Conservation (phyloP, 1,139 yeast species). For the Kluyveromyces marxianus region DNA sequence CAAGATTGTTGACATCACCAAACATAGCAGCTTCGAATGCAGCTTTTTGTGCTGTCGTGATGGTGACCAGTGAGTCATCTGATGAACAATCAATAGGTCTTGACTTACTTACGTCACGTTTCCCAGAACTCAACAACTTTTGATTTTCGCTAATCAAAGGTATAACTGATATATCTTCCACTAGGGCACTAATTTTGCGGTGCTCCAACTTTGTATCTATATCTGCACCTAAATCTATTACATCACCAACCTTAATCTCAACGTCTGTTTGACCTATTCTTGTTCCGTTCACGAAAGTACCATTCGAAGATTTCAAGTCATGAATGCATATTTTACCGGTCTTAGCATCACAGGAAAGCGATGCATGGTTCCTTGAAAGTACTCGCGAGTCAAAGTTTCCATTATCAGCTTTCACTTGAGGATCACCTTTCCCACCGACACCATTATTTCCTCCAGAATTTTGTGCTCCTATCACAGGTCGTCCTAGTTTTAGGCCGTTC, state of each 20-base stretch:
- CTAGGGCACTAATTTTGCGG: slow-evolving; percentile 73
- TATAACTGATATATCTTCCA: slow-evolving; percentile 62
- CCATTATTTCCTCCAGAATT: slow-evolving; percentile 25
- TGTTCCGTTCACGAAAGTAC: slow-evolving; percentile 79
- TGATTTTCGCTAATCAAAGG: slow-evolving; percentile 32
- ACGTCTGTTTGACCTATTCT: slow-evolving; percentile 51
- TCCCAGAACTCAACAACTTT: background rate
- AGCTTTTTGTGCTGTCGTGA: slow-evolving; percentile 27
- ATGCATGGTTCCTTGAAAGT: slow-evolving; percentile 89
- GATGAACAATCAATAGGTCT: background rate
- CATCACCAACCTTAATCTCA: slow-evolving; percentile 67
- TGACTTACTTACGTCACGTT: slow-evolving; percentile 1
- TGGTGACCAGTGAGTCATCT: slow-evolving; percentile 7
- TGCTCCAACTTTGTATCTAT: slow-evolving; percentile 76
- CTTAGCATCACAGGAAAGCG: slow-evolving; percentile 64
- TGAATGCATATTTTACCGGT: slow-evolving; percentile 66
- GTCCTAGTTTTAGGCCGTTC: slow-evolving; percentile 76
- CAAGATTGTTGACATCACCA: slow-evolving; percentile 61
- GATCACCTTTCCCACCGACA: slow-evolving; percentile 36
- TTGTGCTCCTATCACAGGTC: slow-evolving; percentile 61
- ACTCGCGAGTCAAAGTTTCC: slow-evolving; percentile 95
- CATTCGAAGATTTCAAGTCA: slow-evolving; percentile 88
- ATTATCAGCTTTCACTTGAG: slow-evolving; percentile 49
- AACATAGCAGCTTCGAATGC: slow-evolving; percentile 70
- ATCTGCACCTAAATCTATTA: slow-evolving; percentile 84